Conservation (phyloP, 495 filamentous ascomycete species). For the Delitschia confertaspora region DNA sequence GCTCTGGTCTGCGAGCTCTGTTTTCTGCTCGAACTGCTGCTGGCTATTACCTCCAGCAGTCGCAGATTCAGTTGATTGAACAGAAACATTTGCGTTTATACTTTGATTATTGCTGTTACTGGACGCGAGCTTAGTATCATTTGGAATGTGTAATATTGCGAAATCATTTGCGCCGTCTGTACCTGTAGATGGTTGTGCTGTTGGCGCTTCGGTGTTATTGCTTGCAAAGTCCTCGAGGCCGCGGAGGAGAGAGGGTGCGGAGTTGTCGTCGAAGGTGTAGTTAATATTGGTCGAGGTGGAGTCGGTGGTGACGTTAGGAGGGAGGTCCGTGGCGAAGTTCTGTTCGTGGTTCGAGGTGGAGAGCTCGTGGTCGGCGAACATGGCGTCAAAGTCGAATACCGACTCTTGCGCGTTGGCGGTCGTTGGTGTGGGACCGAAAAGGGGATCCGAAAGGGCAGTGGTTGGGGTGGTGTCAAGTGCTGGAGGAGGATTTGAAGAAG, state of each 20-base stretch:
- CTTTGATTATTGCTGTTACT: too few relatives aligned
- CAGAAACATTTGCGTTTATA: too few relatives aligned
- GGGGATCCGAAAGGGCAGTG: conserved; percentile 3
- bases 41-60: conserved; percentile 1
- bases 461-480: conserved; percentile 1
- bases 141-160: conserved; percentile 20
- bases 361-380: conserved; percentile 14
- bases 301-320: conserved; percentile 12
- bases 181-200: background rate
- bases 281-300: conserved; percentile 7
- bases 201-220: conserved; percentile 3
- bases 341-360: conserved; percentile 1
- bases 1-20: too few relatives aligned
- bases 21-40: background rate
- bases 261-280: conserved; percentile 21
- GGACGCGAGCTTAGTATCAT: background rate
- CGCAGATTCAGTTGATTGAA: too few relatives aligned
- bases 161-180: conserved; percentile 10
- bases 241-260: conserved; percentile 19
- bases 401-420: conserved; percentile 12
- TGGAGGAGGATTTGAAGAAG: background rate
- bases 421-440: conserved; percentile 20
- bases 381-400: conserved; percentile 26
- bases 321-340: too few relatives aligned
- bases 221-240: conserved; percentile 28